Conservation (phyloP, 805 yeast genomes). For the Schwanniomyces sp. region DNA sequence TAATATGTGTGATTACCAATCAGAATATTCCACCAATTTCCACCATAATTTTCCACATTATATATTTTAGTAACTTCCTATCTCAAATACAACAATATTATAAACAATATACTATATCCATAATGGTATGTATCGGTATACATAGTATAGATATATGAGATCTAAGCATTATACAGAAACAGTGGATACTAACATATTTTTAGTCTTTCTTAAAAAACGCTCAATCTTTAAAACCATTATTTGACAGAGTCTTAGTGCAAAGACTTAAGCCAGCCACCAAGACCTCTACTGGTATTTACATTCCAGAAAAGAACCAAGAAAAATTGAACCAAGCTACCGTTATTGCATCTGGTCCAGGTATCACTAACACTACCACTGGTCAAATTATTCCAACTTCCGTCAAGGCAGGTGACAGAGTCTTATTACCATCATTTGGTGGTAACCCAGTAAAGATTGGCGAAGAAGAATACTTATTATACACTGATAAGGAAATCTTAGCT, state of each 20-base stretch:
- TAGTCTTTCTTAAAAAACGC: constrained; percentile 72
- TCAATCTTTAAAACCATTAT: constrained; percentile 84
- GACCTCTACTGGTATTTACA: constrained; percentile 89
- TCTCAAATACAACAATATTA: background rate
- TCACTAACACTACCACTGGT: constrained; percentile 68
- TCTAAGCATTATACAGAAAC: background rate
- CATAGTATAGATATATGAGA: no score
- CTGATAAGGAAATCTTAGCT: constrained; percentile 94
- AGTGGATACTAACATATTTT: background rate
- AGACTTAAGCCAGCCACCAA: constrained; percentile 87
- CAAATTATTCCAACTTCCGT: constrained; percentile 71
- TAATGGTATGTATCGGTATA: background rate
- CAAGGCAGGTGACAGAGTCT: constrained; percentile 86
- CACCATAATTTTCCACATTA: background rate
- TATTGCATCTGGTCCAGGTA: constrained; percentile 94
- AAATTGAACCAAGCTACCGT: constrained; percentile 92
- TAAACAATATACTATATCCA: background rate
- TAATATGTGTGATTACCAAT: background rate
- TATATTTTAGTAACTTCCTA: background rate
- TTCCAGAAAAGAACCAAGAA: constrained; percentile 95
- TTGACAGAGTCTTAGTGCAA: constrained; percentile 96
- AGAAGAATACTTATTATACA: constrained; percentile 78
- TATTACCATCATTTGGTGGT: constrained; percentile 95
- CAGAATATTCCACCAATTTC: constrained; percentile 1
- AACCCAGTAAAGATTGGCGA: constrained; percentile 83